Conservation (phyloP, 495 filamentous ascomycete genomes). For the Astrocystis sublimbata region DNA sequence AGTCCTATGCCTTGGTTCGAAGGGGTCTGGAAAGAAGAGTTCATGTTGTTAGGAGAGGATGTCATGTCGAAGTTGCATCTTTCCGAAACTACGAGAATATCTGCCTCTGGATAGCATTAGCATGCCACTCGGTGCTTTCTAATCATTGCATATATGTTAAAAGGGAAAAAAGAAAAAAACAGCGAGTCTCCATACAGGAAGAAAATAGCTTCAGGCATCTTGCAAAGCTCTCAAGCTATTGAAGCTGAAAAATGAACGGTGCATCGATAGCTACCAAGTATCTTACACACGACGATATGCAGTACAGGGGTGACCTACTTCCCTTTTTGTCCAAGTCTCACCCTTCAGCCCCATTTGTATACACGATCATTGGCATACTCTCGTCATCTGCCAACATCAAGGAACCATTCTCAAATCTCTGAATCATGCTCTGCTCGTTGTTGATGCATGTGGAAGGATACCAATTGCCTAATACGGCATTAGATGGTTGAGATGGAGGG, state of each 20-base stretch:
- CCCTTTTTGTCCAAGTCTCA: constrained; percentile 20
- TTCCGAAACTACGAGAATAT: too few relatives aligned
- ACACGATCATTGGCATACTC: constrained; percentile 3
- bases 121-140: not conserved
- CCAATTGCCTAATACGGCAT: constrained; percentile 10
- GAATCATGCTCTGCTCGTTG: constrained; percentile 2
- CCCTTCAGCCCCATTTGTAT: constrained; percentile 8
- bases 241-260: not conserved
- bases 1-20: constrained; percentile 19
- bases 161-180: not conserved
- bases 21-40: constrained; percentile 21
- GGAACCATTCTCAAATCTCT: not conserved
- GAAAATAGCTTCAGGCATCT: not conserved
- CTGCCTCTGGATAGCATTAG: not conserved
- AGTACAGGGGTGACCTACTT: constrained; percentile 17
- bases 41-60: constrained; percentile 18
- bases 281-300: too few relatives aligned
- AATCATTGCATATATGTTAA: not conserved
- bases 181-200: not conserved
- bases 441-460: constrained; percentile 13
- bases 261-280: not conserved
- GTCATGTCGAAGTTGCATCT: constrained; percentile 14
- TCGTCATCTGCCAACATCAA: not conserved
- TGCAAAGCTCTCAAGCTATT: not conserved
- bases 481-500: constrained; percentile 3